Base-by-base conservation (phyloP, 352 stramenopile genomes). In the Lagenidium giganteum region DNA sequence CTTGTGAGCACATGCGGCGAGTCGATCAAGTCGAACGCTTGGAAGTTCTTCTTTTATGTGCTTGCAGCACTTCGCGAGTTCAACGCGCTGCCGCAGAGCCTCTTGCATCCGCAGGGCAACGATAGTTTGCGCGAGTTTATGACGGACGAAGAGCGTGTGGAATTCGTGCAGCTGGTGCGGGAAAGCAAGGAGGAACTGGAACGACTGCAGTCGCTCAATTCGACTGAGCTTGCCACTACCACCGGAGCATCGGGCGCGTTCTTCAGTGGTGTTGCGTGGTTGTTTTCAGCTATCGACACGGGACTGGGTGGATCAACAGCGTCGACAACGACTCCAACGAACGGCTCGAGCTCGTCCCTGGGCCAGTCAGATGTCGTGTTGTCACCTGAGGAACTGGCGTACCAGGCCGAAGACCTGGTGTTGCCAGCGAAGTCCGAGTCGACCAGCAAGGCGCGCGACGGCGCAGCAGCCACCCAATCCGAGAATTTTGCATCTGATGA, bases 191-290 rank as follows among this genome's bases (percentile, higher is more conserved):
- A 80, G 38, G 61, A 71, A 25, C 38, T 84, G 2, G 67, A 72
- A 18, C 54, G 49, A 8, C 69, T 60, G n/a, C 64, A 86, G 34
- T 64, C 59, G 13, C 47, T 79, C 21, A 67, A 45, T 24, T 43
- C 55, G 5, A 61, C 71, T 48, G 64, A 66, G 20, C 30, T 50
- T 11, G 49, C 64, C 11, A 38, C 40, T n/a, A 51, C 33, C 1
- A 45, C 48, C 8, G 50, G 40, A 2, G 52, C 49, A 20, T 51
- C 47, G 16, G 55, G 64, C 14, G 58, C 64, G 4, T 91, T 91
- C 47, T 87, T 87, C 39, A 87, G 75, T 23, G 75, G 79, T 22
- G 57, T 91, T 9, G 62, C 79, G 12, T 91, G 79, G 79, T 31
- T 91, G 13, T 54, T 88, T 39, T 81, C 75, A 23, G 70, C 75